A percentile compares a stretch with the other conserved stretches of the same genome.
phyloP scores from a whole-genome alignment of 2,329 filamentous ascomycete species.

The Shiraia bambusicola region DNA sequence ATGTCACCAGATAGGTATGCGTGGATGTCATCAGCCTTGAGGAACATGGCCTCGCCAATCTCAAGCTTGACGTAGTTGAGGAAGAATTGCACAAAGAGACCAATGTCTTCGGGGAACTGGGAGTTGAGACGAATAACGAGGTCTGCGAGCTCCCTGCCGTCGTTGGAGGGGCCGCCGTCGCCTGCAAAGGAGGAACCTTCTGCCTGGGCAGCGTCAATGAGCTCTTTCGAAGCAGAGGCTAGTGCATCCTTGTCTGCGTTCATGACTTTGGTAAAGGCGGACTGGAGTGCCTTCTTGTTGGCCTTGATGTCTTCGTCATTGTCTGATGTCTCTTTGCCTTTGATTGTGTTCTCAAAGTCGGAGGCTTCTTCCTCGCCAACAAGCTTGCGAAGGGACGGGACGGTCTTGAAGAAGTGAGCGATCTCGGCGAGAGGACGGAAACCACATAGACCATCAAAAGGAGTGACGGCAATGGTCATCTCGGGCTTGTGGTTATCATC shows the following conservation, averaged over 20 bases:
- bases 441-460: constrained; percentile 93
- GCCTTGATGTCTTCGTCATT: constrained; percentile 48
- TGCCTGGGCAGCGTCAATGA: constrained; percentile 69
- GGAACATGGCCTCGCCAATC: constrained; percentile 91
- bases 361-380: constrained; percentile 52
- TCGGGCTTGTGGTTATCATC: constrained; percentile 99
- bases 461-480: constrained; percentile 97
- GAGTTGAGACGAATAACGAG: constrained; percentile 75
- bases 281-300: constrained; percentile 78
- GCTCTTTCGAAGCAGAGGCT: constrained; percentile 63
- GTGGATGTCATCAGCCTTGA: constrained; percentile 95
- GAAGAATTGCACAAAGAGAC: constrained; percentile 94
- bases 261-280: constrained; percentile 79
- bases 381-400: constrained; percentile 55
- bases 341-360: constrained; percentile 50
- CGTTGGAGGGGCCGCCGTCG: constrained; percentile 67
- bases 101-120: constrained; percentile 85
- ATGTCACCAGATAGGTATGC: constrained; percentile 93
- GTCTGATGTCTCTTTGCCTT: constrained; percentile 54
- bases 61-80: constrained; percentile 89
- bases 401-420: constrained; percentile 72
- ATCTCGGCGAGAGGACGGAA: constrained; percentile 90
- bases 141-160: constrained; percentile 70
- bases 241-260: constrained; percentile 68
- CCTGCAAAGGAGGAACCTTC: constrained; percentile 74